phyloP scores from a whole-genome alignment of 108 stramenopile genomes.

The Aurantiochytrium sp. region DNA sequence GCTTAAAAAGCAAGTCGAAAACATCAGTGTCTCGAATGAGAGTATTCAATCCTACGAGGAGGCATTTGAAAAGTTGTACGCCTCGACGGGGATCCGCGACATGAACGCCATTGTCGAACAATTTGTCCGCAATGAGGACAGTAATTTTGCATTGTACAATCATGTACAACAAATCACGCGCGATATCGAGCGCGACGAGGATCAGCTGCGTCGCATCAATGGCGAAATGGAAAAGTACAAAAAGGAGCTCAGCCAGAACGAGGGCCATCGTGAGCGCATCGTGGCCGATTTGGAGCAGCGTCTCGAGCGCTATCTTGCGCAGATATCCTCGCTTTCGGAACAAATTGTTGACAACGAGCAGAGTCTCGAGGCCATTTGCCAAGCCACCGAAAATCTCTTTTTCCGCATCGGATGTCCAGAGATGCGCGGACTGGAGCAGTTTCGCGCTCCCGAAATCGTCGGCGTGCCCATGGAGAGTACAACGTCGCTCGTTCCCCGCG shows the following conservation, averaged over 20 bases:
- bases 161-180: slow-evolving; percentile 58
- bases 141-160: slow-evolving; percentile 62
- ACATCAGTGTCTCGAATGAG: slow-evolving; percentile 42
- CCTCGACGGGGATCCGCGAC: slow-evolving; percentile 52
- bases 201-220: slow-evolving; percentile 39
- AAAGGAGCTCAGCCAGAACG: slow-evolving; percentile 45
- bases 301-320: slow-evolving; percentile 42
- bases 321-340: slow-evolving; percentile 48
- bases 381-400: slow-evolving; percentile 43
- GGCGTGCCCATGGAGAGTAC: not conserved
- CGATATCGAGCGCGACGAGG: slow-evolving; percentile 62
- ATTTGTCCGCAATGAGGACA: slow-evolving; percentile 63
- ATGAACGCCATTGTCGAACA: slow-evolving; percentile 54
- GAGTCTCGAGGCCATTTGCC: slow-evolving; percentile 57
- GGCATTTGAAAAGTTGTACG: slow-evolving; percentile 62
- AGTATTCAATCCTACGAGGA: slow-evolving; percentile 65
- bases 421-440: slow-evolving; percentile 27
- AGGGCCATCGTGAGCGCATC: slow-evolving; percentile 51
- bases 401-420: not conserved
- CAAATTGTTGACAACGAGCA: slow-evolving; percentile 45
- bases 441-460: not conserved
- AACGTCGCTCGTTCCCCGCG: not conserved
- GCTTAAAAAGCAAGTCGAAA: slow-evolving; percentile 30
- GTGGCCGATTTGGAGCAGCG: slow-evolving; percentile 54
- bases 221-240: slow-evolving; percentile 46